These are phyloP conservation scores for Trypanosoma cruzi DNA, from an alignment of 208 protist species.

Conservation along the genomic window DNA sequence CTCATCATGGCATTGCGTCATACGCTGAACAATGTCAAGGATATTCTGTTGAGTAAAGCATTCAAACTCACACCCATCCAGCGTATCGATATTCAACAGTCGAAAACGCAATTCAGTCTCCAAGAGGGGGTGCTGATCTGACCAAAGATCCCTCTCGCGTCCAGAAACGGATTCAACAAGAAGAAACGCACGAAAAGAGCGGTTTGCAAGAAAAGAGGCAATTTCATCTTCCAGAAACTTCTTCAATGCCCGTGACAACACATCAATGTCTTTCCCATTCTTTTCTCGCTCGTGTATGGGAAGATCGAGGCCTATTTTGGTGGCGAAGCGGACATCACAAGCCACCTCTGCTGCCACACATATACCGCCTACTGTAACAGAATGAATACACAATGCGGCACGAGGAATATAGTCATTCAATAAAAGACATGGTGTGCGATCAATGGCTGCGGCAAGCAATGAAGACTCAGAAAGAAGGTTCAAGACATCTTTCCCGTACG, in stretches of 20 bases:
- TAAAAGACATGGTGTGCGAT: slow-evolving; percentile 52
- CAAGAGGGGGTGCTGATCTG: slow-evolving; percentile 23
- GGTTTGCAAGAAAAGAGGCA: slow-evolving; percentile 25
- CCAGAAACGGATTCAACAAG: slow-evolving; percentile 34
- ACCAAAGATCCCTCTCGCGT: slow-evolving; percentile 19
- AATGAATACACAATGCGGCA: slow-evolving; percentile 43
- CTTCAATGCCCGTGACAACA: slow-evolving; percentile 41
- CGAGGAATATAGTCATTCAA: slow-evolving; percentile 55
- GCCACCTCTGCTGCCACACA: slow-evolving; percentile 70
- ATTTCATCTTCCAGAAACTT: slow-evolving; percentile 42
- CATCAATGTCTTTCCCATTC: slow-evolving; percentile 23
- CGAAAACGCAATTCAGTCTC: slow-evolving; percentile 43
- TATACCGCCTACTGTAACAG: slow-evolving; percentile 43
- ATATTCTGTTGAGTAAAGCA: slow-evolving; percentile 59
- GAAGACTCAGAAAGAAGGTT: slow-evolving; percentile 31
- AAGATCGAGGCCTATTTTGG: slow-evolving; percentile 34
- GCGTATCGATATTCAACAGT: slow-evolving; percentile 48
- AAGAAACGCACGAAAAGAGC: slow-evolving; percentile 53
- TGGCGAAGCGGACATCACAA: slow-evolving; percentile 40
- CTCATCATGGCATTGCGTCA: slow-evolving; percentile 25
- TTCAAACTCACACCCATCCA: slow-evolving; percentile 50
- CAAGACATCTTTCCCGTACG: slow-evolving; percentile 42
- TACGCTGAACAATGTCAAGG: slow-evolving; percentile 37
- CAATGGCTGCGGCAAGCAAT: slow-evolving; percentile 41
- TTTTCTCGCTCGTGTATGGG: background rate